Conservation (phyloP, 1,139 yeast species). For the Waltiozyma sp. region DNA sequence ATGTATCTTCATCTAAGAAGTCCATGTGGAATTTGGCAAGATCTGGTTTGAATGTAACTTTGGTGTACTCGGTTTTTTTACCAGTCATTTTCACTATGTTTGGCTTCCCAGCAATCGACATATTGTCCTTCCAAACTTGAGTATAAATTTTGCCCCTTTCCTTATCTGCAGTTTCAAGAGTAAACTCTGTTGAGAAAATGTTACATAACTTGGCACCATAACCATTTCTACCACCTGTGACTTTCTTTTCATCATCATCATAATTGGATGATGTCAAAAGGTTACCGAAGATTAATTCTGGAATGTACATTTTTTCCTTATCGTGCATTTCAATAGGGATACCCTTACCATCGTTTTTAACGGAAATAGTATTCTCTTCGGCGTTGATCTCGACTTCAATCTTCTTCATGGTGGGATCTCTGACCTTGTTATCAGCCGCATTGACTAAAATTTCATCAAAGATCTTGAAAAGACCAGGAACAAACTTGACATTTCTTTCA, state of each 20-base stretch:
- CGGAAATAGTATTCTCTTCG: constrained; percentile 65
- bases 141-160: constrained; percentile 49
- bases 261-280: constrained; percentile 91
- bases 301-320: constrained; percentile 87
- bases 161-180: constrained; percentile 82
- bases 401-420: constrained; percentile 84
- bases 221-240: constrained; percentile 98
- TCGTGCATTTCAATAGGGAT: constrained; percentile 91
- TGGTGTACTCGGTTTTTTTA: constrained; percentile 62
- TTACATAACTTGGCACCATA: constrained; percentile 96
- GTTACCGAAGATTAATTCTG: constrained; percentile 94
- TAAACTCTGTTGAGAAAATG: constrained; percentile 81
- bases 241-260: constrained; percentile 90
- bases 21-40: constrained; percentile 77
- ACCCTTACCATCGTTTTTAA: constrained; percentile 90
- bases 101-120: constrained; percentile 72
- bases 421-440: constrained; percentile 96
- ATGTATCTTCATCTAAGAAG: constrained; percentile 64
- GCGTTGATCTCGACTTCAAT: constrained; percentile 72
- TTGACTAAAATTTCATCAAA: constrained; percentile 96
- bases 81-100: constrained; percentile 42
- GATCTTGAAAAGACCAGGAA: constrained; percentile 92
- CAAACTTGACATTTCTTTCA: constrained; percentile 61
- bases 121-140: constrained; percentile 82
- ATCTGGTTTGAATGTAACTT: constrained; percentile 85